These are phyloP conservation scores for Pholiota molesta DNA, from an alignment of 768 basidiomycete genomes.

Conservation along the genomic window DNA sequence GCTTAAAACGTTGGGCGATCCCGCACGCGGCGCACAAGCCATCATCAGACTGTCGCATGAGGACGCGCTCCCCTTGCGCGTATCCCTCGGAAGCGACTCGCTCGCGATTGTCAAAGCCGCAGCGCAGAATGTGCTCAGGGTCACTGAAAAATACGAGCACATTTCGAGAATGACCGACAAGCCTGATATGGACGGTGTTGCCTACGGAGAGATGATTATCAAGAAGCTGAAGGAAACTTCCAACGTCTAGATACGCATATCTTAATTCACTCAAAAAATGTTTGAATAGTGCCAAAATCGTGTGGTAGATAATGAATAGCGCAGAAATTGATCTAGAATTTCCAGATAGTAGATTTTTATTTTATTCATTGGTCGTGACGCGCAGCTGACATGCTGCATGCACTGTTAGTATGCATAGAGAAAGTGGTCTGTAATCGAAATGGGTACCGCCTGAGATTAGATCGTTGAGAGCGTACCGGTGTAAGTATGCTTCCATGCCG, in stretches of 20 bases:
- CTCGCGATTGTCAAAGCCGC: slow-evolving; percentile 14
- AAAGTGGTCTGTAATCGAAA: too few relatives aligned
- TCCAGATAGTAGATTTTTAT: too few relatives aligned
- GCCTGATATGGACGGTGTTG: neutral
- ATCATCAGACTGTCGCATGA: slow-evolving; percentile 14
- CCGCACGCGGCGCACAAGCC: slow-evolving; percentile 15
- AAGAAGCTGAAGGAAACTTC: neutral
- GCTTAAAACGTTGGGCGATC: slow-evolving; percentile 13
- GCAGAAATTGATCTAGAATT: too few relatives aligned
- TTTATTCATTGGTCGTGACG: too few relatives aligned
- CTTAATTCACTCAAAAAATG: neutral
- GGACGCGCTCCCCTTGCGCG: slow-evolving; percentile 12
- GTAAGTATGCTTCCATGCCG: too few relatives aligned
- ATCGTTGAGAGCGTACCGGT: too few relatives aligned
- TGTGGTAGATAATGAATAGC: too few relatives aligned
- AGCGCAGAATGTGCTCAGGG: slow-evolving; percentile 8
- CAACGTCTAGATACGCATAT: neutral
- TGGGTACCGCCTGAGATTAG: too few relatives aligned
- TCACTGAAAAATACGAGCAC: slow-evolving; percentile 7
- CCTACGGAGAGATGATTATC: neutral
- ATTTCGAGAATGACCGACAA: slow-evolving; percentile 16
- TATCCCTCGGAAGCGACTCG: slow-evolving; percentile 17
- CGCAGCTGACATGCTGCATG: too few relatives aligned
- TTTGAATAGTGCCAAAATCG: neutral
- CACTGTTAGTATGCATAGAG: too few relatives aligned